Evolutionary conservation across 164 flowering plant genomes (phyloP).

Genomic region (Buxus sempervirens): DNA sequence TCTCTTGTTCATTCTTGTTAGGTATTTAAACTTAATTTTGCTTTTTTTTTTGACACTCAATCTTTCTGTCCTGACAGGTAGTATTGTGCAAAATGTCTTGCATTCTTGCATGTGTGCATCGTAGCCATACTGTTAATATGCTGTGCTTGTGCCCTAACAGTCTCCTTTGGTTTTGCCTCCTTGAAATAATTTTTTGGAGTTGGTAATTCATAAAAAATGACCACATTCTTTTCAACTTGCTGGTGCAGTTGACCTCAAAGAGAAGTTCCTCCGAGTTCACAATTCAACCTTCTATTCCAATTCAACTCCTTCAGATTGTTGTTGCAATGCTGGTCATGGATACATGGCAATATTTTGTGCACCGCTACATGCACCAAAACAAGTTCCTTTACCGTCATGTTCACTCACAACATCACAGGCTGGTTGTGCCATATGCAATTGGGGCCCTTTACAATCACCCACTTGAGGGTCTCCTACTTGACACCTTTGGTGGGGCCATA

Average conservation of each 20-base stretch:
- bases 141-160: too few species aligned
- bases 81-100: too few species aligned
- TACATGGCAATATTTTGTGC: slow-evolving; percentile 85
- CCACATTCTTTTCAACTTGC: background rate
- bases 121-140: too few species aligned
- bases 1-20: too few species aligned
- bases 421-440: slow-evolving; percentile 76
- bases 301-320: slow-evolving; percentile 47
- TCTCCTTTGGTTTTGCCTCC: too few species aligned
- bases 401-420: slow-evolving; percentile 78
- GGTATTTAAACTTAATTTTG: too few species aligned
- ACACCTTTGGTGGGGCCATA: slow-evolving; percentile 78
- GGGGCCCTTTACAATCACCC: slow-evolving; percentile 90
- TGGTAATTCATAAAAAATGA: slow-evolving; percentile 6
- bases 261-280: slow-evolving; percentile 29
- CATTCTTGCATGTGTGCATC: too few species aligned
- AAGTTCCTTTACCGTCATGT: slow-evolving; percentile 66
- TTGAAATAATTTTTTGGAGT: too few species aligned
- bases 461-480: slow-evolving; percentile 74
- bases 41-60: too few species aligned
- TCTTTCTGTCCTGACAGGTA: too few species aligned
- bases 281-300: slow-evolving; percentile 44
- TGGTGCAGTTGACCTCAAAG: slow-evolving; percentile 52
- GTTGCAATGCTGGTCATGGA: slow-evolving; percentile 79
- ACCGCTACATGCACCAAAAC: slow-evolving; percentile 83